These are phyloP conservation scores for Ilyonectria destructans DNA, from an alignment of 2,329 filamentous ascomycete genomes.

Conservation along the genomic window DNA sequence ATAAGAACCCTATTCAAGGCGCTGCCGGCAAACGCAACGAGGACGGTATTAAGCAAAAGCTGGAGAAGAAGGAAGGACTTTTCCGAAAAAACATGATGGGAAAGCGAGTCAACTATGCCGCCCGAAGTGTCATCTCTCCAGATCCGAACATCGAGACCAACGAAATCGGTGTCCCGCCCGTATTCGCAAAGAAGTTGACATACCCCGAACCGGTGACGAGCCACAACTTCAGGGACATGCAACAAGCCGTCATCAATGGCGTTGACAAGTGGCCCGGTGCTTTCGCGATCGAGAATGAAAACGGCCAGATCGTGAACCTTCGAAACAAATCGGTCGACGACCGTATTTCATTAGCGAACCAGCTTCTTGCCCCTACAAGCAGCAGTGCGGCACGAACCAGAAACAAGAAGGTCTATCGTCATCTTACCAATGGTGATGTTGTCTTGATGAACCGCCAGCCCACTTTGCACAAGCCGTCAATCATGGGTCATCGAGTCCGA, in stretches of 20 bases:
- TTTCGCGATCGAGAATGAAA: conserved; percentile 94
- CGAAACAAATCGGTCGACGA: conserved; percentile 92
- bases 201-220: conserved; percentile 98
- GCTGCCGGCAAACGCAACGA: conserved; percentile 84
- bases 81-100: conserved; percentile 99
- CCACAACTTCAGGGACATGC: conserved; percentile 96
- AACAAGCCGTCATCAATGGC: conserved; percentile 96
- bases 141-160: conserved; percentile 99
- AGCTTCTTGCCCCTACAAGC: conserved; percentile 88
- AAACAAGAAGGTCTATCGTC: conserved; percentile 97
- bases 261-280: conserved; percentile 95
- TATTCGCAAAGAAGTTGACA: conserved; percentile 95
- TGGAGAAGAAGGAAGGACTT: conserved; percentile 98
- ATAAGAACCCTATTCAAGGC: conserved; percentile 87
- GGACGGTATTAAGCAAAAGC: conserved; percentile 96
- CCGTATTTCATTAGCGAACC: conserved; percentile 90
- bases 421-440: conserved; percentile 96
- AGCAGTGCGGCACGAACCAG: conserved; percentile 81
- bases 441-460: conserved; percentile 99
- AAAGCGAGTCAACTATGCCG: conserved; percentile 98
- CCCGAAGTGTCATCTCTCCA: conserved; percentile 96
- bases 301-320: conserved; percentile 90
- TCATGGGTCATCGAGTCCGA: conserved; percentile 96
- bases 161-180: conserved; percentile 98
- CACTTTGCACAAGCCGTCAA: conserved; percentile 97